Conservation (phyloP, 2,329 filamentous ascomycete genomes). For the Colletotrichum sp. region DNA sequence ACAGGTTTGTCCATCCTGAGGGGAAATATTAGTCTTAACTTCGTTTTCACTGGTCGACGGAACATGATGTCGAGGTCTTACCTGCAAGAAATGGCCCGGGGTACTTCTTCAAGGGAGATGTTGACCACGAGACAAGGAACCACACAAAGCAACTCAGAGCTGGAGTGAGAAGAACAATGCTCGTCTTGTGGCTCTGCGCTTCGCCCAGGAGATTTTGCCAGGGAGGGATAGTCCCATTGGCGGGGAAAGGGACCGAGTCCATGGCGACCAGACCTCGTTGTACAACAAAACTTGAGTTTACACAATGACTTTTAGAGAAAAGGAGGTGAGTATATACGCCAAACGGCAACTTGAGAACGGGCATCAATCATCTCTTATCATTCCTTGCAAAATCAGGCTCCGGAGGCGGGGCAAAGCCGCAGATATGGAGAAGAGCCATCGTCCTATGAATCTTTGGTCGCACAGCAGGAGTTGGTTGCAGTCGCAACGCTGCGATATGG, state of each 20-base stretch:
- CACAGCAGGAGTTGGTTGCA: background rate
- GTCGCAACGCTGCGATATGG: background rate
- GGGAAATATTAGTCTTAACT: background rate
- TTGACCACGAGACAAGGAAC: background rate
- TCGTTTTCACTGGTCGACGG: background rate
- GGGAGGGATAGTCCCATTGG: background rate
- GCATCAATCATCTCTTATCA: background rate
- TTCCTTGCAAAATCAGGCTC: background rate
- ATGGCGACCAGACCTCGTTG: background rate
- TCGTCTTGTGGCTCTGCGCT: background rate
- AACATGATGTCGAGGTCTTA: background rate
- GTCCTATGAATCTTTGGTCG: background rate
- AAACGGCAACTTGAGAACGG: background rate
- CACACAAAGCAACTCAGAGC: background rate
- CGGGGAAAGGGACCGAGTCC: background rate
- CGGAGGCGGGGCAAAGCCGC: background rate
- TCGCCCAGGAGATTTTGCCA: background rate
- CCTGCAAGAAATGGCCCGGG: conserved; percentile 36
- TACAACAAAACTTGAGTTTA: background rate
- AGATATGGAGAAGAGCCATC: background rate
- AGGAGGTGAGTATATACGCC: background rate
- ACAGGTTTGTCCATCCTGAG: conserved; percentile 30
- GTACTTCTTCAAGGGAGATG: conserved; percentile 32
- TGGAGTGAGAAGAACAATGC: background rate
- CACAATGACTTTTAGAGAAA: background rate